phyloP scores from a whole-genome alignment of 2,329 filamentous ascomycete genomes.

The Nectriaceae sp. region DNA sequence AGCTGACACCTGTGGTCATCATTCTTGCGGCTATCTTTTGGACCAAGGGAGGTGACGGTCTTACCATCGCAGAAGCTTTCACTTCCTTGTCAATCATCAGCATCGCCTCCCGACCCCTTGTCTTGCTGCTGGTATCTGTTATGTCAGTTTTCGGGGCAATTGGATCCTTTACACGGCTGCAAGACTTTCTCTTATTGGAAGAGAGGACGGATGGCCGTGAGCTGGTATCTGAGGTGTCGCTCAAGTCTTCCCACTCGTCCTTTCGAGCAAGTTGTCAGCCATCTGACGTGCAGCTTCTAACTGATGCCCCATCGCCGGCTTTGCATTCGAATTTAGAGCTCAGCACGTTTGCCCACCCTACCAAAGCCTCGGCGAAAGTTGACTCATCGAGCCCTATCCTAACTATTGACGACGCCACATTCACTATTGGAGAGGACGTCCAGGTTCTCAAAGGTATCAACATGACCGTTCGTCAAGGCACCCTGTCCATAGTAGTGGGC shows the following conservation, averaged over 20 bases:
- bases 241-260: neutral
- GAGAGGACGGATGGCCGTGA: slow-evolving; percentile 19
- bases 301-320: too few species aligned
- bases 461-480: slow-evolving; percentile 18
- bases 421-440: slow-evolving; percentile 15
- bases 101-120: slow-evolving; percentile 34
- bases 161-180: slow-evolving; percentile 36
- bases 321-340: neutral
- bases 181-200: slow-evolving; percentile 32
- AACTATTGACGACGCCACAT: slow-evolving; percentile 10
- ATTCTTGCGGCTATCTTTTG: slow-evolving; percentile 38
- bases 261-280: neutral
- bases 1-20: slow-evolving; percentile 33
- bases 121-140: slow-evolving; percentile 34
- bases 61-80: slow-evolving; percentile 37
- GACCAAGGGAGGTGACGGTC: slow-evolving; percentile 27
- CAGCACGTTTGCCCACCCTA: neutral
- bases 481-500: slow-evolving; percentile 40
- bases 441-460: slow-evolving; percentile 27
- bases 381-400: slow-evolving; percentile 1
- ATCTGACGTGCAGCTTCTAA: too few species aligned
- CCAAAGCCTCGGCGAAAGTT: too few species aligned
- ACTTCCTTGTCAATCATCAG: slow-evolving; percentile 39
- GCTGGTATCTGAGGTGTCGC: neutral
- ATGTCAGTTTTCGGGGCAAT: slow-evolving; percentile 35